Conservation (phyloP, 768 basidiomycete species). For the Auricularia auricula-judae region DNA sequence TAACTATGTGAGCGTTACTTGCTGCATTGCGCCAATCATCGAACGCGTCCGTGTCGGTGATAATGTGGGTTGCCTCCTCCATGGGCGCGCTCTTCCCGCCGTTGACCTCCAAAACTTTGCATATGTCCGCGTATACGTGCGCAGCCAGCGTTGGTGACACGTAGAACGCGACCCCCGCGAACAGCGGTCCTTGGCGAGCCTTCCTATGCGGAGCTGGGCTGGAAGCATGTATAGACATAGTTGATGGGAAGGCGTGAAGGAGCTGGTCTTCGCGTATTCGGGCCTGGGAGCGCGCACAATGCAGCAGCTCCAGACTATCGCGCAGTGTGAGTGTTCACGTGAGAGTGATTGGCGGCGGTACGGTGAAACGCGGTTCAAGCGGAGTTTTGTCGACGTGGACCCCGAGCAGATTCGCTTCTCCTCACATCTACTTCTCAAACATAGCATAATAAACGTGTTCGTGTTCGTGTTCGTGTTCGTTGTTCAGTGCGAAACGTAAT, state of each 20-base stretch:
- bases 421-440: too few species aligned
- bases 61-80: slow-evolving; percentile 38
- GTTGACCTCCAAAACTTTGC: slow-evolving; percentile 37
- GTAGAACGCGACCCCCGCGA: slow-evolving; percentile 8
- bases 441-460: not conserved
- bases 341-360: not conserved
- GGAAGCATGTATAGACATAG: not conserved
- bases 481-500: not conserved
- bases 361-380: not conserved
- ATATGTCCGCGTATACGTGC: slow-evolving; percentile 25
- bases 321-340: not conserved
- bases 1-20: slow-evolving; percentile 25
- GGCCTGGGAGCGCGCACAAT: too few species aligned
- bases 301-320: too few species aligned
- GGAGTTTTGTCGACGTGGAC: not conserved
- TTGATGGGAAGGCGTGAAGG: too few species aligned
- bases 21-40: slow-evolving; percentile 41
- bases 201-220: not conserved
- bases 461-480: not conserved
- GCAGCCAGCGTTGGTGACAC: slow-evolving; percentile 6
- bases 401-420: not conserved
- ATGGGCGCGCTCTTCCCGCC: slow-evolving; percentile 32
- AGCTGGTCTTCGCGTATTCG: too few species aligned
- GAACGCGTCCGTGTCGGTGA: slow-evolving; percentile 45
- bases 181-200: slow-evolving; percentile 2